Evolutionary conservation across 148 eudicot species (phyloP).

Genomic region (Vaccinium corymbosum): DNA sequence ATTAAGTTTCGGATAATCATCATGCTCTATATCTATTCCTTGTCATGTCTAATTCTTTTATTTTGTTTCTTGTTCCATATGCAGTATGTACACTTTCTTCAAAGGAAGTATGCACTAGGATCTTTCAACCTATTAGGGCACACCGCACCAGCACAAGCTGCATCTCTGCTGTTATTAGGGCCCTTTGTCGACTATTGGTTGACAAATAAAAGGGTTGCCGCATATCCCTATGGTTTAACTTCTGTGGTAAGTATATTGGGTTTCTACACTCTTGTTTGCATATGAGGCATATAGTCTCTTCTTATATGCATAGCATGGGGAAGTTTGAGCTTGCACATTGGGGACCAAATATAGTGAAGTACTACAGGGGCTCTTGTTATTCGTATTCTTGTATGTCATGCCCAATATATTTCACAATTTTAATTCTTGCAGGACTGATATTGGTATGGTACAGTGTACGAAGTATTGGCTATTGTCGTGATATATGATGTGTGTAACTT

Average conservation of each 20-base stretch:
- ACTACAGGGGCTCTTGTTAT: neutral
- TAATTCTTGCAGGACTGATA: neutral
- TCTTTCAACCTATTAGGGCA: slow-evolving; percentile 73
- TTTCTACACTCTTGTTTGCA: slow-evolving; percentile 15
- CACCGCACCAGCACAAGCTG: slow-evolving; percentile 81
- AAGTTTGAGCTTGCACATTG: neutral
- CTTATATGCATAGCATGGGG: neutral
- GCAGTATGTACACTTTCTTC: slow-evolving; percentile 75
- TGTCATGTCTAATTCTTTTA: neutral
- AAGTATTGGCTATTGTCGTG: neutral
- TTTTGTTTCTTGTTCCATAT: slow-evolving; percentile 17
- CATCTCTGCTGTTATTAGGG: slow-evolving; percentile 50
- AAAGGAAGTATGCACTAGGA: slow-evolving; percentile 63
- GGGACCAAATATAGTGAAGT: neutral
- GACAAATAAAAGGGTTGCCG: slow-evolving; percentile 53
- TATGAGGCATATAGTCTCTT: neutral
- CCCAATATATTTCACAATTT: neutral
- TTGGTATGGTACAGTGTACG: neutral
- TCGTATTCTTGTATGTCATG: neutral
- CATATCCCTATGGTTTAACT: slow-evolving; percentile 46
- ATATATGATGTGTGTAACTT: neutral
- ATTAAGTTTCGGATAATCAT: neutral
- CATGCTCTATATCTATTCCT: neutral
- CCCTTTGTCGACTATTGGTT: slow-evolving; percentile 78
- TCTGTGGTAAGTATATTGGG: slow-evolving; percentile 42